Evolutionary conservation across 1,284 basidiomycete species (phyloP).

Genomic region (Thecaphora frezii): DNA sequence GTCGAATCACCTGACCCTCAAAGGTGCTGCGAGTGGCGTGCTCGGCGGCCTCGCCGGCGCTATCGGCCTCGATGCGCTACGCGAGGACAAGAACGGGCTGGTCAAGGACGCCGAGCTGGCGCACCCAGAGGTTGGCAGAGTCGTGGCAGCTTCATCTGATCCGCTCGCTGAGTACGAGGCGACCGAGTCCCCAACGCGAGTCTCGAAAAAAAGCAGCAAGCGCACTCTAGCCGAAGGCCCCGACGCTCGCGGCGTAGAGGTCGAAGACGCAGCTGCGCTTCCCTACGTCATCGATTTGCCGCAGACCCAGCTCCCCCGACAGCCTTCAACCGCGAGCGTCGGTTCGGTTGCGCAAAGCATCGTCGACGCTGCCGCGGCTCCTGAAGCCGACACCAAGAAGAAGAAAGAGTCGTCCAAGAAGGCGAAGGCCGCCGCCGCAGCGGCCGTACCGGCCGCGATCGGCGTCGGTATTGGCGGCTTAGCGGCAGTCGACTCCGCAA

Average conservation of each 20-base stretch:
- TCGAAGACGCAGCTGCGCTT: too few species aligned
- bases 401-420: conserved; percentile 5
- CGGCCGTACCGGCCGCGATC: conserved; percentile 9
- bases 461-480: conserved; percentile 25
- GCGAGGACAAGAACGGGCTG: conserved; percentile 27
- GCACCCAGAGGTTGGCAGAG: too few species aligned
- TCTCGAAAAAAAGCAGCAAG: too few species aligned
- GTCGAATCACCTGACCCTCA: conserved; percentile 22
- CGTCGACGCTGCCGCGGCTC: not conserved
- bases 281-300: not conserved
- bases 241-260: too few species aligned
- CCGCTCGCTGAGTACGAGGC: not conserved
- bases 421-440: conserved; percentile 11
- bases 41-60: conserved; percentile 36
- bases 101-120: conserved; percentile 7
- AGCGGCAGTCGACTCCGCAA: conserved; percentile 12
- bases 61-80: conserved; percentile 34
- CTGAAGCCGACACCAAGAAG: not conserved
- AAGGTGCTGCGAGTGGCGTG: conserved; percentile 32
- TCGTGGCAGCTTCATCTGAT: too few species aligned
- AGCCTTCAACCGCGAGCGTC: too few species aligned
- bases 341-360: not conserved
- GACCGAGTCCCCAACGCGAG: not conserved
- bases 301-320: too few species aligned
- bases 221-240: too few species aligned